Conservation (phyloP, 2,329 filamentous ascomycete genomes). For the Coniochaeta sp. region DNA sequence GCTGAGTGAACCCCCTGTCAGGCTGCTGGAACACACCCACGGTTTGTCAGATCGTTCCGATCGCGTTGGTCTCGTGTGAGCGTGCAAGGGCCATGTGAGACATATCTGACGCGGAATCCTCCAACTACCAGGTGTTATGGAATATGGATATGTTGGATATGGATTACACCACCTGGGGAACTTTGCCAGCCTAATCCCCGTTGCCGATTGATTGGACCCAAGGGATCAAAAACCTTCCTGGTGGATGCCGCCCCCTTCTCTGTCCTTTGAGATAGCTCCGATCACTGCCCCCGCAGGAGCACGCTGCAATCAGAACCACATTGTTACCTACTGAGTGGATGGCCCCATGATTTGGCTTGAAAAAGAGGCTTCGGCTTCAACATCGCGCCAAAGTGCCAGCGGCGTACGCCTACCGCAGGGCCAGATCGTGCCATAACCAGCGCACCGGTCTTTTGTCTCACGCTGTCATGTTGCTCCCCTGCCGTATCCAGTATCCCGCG, state of each 20-base stretch:
- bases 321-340: background rate
- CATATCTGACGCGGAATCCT: background rate
- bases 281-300: slow-evolving; percentile 1
- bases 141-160: background rate
- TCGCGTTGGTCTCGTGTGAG: background rate
- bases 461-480: background rate
- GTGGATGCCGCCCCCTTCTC: background rate
- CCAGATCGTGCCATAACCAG: background rate
- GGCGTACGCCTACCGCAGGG: background rate
- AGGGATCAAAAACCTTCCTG: background rate
- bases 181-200: background rate
- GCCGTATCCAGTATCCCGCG: background rate
- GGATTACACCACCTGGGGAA: background rate
- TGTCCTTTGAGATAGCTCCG: slow-evolving; percentile 1
- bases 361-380: background rate
- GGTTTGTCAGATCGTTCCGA: background rate
- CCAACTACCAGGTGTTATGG: background rate
- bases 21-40: background rate
- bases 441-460: background rate
- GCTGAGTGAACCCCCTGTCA: background rate
- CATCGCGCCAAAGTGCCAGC: background rate
- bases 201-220: background rate
- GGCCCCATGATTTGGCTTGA: background rate
- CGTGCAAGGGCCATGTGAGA: background rate
- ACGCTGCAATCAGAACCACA: background rate